Evolutionary conservation across 176 grass and related monocot genomes (phyloP).

Genomic region (Leersia perrieri): DNA sequence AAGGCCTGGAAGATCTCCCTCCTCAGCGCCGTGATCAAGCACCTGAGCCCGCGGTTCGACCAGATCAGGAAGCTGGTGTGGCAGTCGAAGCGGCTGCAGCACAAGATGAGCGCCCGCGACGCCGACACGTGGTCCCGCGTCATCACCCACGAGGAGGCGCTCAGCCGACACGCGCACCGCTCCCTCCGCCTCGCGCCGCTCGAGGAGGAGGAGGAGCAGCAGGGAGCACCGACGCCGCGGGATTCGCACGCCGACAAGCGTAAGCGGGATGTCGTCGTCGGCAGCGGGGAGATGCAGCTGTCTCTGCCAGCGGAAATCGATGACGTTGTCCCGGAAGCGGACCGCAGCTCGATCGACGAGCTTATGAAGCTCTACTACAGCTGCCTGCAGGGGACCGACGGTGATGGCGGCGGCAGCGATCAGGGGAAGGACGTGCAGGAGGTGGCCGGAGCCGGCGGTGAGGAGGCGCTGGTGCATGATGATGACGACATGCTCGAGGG

Average conservation of each 20-base stretch:
- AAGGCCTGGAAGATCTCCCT: conserved; percentile 80
- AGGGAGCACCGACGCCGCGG: not conserved
- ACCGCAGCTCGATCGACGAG: conserved; percentile 21
- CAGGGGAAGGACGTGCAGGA: not conserved
- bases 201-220: not conserved
- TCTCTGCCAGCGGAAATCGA: conserved; percentile 9
- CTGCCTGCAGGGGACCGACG: not conserved
- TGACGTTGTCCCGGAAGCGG: conserved; percentile 4
- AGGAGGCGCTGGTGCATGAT: not conserved
- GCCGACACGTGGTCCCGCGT: conserved; percentile 59
- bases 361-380: conserved; percentile 38
- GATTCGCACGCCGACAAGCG: conserved; percentile 28
- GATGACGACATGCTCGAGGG: not conserved
- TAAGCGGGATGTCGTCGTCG: conserved; percentile 13
- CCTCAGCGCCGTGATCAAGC: conserved; percentile 69
- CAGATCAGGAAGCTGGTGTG: conserved; percentile 65
- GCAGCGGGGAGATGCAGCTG: not conserved
- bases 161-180: not conserved
- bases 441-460: not conserved
- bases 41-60: conserved; percentile 68
- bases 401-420: not conserved
- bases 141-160: conserved; percentile 50
- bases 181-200: conserved; percentile 25
- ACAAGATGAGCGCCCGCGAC: conserved; percentile 65
- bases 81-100: conserved; percentile 67